Conservation (phyloP, 139 green algal species). For the Mesotaenium endlicherianum region DNA sequence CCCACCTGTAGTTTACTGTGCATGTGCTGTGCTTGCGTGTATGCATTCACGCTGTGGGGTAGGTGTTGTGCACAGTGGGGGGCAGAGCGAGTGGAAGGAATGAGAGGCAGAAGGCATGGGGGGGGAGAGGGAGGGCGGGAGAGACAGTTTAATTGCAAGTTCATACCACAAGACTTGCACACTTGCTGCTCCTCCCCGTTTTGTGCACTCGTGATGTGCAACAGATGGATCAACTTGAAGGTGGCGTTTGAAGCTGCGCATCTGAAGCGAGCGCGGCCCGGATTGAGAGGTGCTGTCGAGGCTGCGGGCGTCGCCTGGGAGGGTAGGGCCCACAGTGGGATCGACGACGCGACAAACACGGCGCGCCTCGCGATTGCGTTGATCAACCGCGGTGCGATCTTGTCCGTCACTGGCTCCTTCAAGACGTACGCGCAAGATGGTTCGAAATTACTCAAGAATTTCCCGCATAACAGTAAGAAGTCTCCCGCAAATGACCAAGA, state of each 20-base stretch:
- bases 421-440: slow-evolving; percentile 24
- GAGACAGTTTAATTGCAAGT: no score
- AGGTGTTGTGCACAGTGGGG: no score
- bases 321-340: slow-evolving; percentile 57
- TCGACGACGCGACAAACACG: slow-evolving; percentile 67
- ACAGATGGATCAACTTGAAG: slow-evolving; percentile 59
- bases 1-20: background rate
- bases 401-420: slow-evolving; percentile 52
- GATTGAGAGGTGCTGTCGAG: slow-evolving; percentile 30
- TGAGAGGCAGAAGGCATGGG: no score
- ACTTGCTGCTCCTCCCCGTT: no score
- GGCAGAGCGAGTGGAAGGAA: no score
- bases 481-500: background rate
- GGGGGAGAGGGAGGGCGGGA: no score
- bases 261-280: slow-evolving; percentile 3
- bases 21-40: no score
- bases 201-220: background rate
- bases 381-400: slow-evolving; percentile 49
- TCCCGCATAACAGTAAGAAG: no score
- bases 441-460: background rate
- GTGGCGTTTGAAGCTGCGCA: slow-evolving; percentile 40
- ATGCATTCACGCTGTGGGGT: no score
- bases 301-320: slow-evolving; percentile 55
- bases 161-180: no score
- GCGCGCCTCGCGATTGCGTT: slow-evolving; percentile 52